phyloP scores from a whole-genome alignment of 805 yeast genomes.

The Barnettozyma sp. region DNA sequence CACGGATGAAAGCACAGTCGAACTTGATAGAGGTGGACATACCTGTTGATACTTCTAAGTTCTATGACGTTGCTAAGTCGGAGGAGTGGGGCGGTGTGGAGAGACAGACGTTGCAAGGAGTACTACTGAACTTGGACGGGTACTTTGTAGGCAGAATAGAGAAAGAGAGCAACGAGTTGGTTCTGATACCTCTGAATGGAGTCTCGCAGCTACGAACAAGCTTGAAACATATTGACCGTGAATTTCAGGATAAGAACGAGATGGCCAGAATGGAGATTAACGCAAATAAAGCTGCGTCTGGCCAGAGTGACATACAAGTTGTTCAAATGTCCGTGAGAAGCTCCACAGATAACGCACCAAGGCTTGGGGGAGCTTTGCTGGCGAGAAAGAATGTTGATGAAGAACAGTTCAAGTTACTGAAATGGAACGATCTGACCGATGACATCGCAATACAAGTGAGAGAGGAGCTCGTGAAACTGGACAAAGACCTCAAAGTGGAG shows the following conservation, averaged over 20 bases:
- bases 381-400: conserved; percentile 60
- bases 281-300: conserved; percentile 27
- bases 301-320: conserved; percentile 40
- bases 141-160: conserved; percentile 40
- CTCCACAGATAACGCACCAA: conserved; percentile 47
- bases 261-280: conserved; percentile 30
- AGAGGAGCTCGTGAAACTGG: conserved; percentile 21
- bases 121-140: conserved; percentile 47
- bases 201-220: conserved; percentile 77
- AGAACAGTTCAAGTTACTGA: conserved; percentile 39
- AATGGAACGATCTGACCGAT: conserved; percentile 39
- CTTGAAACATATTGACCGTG: conserved; percentile 70
- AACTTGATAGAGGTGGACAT: conserved; percentile 67
- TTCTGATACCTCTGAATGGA: conserved; percentile 57
- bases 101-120: conserved; percentile 65
- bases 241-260: conserved; percentile 38
- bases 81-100: conserved; percentile 58
- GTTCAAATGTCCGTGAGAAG: conserved; percentile 74
- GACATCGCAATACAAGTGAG: conserved; percentile 25
- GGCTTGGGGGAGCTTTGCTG: conserved; percentile 62
- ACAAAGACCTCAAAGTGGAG: conserved; percentile 15
- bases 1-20: conserved; percentile 55
- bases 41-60: conserved; percentile 62
- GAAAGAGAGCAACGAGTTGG: conserved; percentile 47
- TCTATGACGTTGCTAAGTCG: conserved; percentile 59